Percentiles rank a stretch among this genome's conserved stretches.
These are phyloP conservation scores for Kickxella alabastrina DNA, from an alignment of 192 early-diverging fungal genomes.

Conservation along the genomic window DNA sequence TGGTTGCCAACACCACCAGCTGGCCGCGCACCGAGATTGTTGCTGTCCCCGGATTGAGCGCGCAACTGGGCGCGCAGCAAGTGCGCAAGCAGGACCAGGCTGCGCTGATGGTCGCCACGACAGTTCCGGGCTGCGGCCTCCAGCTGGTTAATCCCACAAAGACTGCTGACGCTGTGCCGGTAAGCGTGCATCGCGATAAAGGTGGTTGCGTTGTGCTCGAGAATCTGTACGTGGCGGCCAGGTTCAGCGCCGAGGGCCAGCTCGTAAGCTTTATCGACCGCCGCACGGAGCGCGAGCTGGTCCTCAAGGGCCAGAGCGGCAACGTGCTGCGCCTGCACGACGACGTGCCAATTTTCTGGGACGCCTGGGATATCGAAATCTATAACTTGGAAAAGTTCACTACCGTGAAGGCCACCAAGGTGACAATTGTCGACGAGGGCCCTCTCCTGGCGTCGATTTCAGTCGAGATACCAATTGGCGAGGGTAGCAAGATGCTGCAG, in stretches of 20 bases:
- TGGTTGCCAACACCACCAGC: slow-evolving; percentile 62
- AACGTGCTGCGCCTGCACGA: slow-evolving; percentile 84
- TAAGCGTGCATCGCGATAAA: slow-evolving; percentile 16
- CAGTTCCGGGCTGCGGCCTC: slow-evolving; percentile 28
- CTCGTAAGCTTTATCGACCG: slow-evolving; percentile 67
- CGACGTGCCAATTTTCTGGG: slow-evolving; percentile 86
- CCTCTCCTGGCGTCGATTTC: slow-evolving; percentile 74
- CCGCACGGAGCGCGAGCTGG: slow-evolving; percentile 50
- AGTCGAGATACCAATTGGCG: slow-evolving; percentile 63
- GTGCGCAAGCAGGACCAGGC: slow-evolving; percentile 25
- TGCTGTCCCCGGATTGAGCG: slow-evolving; percentile 50
- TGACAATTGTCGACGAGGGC: slow-evolving; percentile 65
- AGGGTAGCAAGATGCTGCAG: slow-evolving; percentile 67
- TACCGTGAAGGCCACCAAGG: slow-evolving; percentile 51
- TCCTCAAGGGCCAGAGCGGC: slow-evolving; percentile 14
- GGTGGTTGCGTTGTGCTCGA: slow-evolving; percentile 56
- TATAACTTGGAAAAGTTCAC: slow-evolving; percentile 88
- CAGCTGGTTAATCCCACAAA: slow-evolving; percentile 7
- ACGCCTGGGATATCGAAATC: slow-evolving; percentile 87
- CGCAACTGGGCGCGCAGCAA: slow-evolving; percentile 12
- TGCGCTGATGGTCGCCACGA: slow-evolving; percentile 24
- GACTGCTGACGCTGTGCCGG: slow-evolving; percentile 19
- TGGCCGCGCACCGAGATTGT: slow-evolving; percentile 72
- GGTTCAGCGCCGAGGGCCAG: slow-evolving; percentile 70
- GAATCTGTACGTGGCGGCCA: slow-evolving; percentile 70